Evolutionary conservation across 2,329 filamentous ascomycete species (phyloP), one percentile per base, ranked within the genome.

Genomic region (Fonsecaea pedrosoi): DNA sequence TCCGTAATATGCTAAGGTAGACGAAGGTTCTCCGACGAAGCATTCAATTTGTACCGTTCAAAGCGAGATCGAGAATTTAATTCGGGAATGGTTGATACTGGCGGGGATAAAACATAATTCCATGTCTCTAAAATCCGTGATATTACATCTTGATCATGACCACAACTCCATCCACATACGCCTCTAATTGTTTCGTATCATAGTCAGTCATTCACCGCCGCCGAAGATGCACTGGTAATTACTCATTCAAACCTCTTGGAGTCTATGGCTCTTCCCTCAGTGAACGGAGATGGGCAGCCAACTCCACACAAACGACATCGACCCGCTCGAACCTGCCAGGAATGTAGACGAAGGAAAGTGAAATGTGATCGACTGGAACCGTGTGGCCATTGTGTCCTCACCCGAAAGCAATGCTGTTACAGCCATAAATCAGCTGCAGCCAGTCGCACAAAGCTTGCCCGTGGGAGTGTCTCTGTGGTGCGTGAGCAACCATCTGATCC

Each of bases 321-420:
- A 18, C 68, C 72, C 2, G 67, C 74, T 7, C 57, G 68, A 32
- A 73, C 75, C 7, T 77, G 75, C 30, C 55, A 69, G 10, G 73
- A 76, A 59, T 77, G 75, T 53, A 71, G 75, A 7, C 73, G 75
- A 4, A 73, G 75, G 18, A 77, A 77, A 67, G 69, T 77, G 35
- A 70, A 69, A 64, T 77, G 75, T 63, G 74, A 77, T 38, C 74
- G 75, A 21, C 56, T 34, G 1, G 67, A 62, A 10, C 75, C 73
- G 3, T 75, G 75, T 54, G 34, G 63, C 34, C 71, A 74, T 38
- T 74, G 74, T 61, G 67, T 62, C 32, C 45, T 67, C 13, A 65
- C 72, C 30, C 56, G 66, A 38, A 50, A 64, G 15, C 34, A 45
- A 15, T 75, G 73, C 64, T 58, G 38, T 9, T 73, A 73, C 34